Percentiles rank a stretch among this genome's conserved stretches.
phyloP scores from a whole-genome alignment of 1,284 basidiomycete genomes.

The Pyrrhoderma lamaoense region DNA sequence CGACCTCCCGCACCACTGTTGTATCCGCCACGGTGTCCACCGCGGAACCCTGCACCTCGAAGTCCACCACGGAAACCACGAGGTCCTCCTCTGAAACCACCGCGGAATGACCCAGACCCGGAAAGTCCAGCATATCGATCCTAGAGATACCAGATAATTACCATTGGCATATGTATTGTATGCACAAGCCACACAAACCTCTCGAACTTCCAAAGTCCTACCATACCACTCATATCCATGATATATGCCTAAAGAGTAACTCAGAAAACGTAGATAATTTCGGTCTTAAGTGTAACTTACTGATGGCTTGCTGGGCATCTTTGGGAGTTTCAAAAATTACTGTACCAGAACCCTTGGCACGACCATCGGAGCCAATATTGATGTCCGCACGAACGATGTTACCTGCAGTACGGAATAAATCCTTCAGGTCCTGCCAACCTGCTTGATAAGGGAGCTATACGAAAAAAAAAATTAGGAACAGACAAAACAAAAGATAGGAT shows the following conservation, averaged over 20 bases:
- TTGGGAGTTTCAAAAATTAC: conserved; percentile 91
- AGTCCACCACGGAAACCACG: conserved; percentile 58
- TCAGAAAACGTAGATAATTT: not conserved
- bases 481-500: not conserved
- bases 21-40: conserved; percentile 44
- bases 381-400: conserved; percentile 93
- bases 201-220: conserved; percentile 85
- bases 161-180: not conserved
- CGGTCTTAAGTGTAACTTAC: conserved; percentile 39
- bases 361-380: conserved; percentile 85
- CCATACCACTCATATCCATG: conserved; percentile 95
- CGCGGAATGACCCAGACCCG: conserved; percentile 57
- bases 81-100: conserved; percentile 49
- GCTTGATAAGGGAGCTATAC: conserved; percentile 85
- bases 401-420: conserved; percentile 91
- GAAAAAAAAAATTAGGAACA: conserved; percentile 7
- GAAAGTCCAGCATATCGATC: conserved; percentile 84
- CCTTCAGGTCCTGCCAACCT: conserved; percentile 98
- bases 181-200: conserved; percentile 44
- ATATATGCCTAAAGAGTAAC: conserved; percentile 65
- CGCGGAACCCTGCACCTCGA: conserved; percentile 39
- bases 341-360: conserved; percentile 90
- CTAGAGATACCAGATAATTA: conserved; percentile 30
- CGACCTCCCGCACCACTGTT: conserved; percentile 49
- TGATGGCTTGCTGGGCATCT: conserved; percentile 86